Evolutionary conservation across 106 monocot species (phyloP).

Genomic region (Allium cepa): DNA sequence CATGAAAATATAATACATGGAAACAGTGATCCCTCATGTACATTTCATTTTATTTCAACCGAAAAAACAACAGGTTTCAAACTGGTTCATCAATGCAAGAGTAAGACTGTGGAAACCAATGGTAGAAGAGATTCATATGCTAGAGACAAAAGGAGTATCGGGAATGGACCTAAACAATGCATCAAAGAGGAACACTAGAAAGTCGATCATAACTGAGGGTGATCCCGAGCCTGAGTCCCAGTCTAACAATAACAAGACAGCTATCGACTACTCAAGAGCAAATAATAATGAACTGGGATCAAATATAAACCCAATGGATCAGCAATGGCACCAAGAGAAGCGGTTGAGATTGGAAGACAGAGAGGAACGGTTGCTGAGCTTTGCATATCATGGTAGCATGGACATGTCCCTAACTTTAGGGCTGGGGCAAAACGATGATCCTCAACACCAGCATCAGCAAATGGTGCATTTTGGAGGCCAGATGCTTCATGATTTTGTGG

Average conservation of each 20-base stretch:
- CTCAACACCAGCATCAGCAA: constrained; percentile 32
- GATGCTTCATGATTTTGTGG: constrained; percentile 40
- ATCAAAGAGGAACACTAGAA: constrained; percentile 9
- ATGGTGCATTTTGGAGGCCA: constrained; percentile 33
- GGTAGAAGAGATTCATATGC: constrained; percentile 62
- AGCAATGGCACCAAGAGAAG: constrained; percentile 38
- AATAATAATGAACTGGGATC: background rate
- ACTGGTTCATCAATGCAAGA: constrained; percentile 62
- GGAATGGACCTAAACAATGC: constrained; percentile 32
- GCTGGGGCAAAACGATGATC: constrained; percentile 31
- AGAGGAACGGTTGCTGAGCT: background rate
- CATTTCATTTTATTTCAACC: too few species aligned
- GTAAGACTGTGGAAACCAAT: constrained; percentile 58
- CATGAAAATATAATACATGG: too few species aligned
- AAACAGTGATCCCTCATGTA: too few species aligned
- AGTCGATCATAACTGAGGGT: background rate
- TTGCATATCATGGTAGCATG: constrained; percentile 13
- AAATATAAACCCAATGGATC: background rate
- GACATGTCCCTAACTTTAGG: constrained; percentile 44
- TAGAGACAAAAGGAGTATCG: constrained; percentile 30
- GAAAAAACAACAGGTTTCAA: constrained; percentile 29
- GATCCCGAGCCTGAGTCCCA: constrained; percentile 13
- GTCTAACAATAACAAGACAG: constrained; percentile 11
- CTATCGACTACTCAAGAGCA: constrained; percentile 9
- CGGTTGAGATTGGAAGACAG: constrained; percentile 30